These are phyloP conservation scores for Cladosporium sp. DNA, from an alignment of 2,329 filamentous ascomycete genomes.

Conservation along the genomic window DNA sequence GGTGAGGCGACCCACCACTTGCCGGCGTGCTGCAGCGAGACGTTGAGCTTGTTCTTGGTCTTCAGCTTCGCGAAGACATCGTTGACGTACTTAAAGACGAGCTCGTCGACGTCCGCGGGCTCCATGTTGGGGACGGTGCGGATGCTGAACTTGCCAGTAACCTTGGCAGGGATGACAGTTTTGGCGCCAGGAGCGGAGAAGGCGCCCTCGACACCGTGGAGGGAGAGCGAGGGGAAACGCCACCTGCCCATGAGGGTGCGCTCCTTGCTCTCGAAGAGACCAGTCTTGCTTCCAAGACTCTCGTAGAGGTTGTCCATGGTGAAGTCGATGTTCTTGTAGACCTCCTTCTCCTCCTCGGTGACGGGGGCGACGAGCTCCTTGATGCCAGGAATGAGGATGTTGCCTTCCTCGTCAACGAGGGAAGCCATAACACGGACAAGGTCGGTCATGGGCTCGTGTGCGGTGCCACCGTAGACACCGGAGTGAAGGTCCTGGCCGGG, in stretches of 20 bases:
- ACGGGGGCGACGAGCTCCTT: constrained; percentile 87
- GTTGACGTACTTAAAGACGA: constrained; percentile 77
- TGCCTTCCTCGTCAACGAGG: constrained; percentile 83
- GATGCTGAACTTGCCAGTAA: constrained; percentile 97
- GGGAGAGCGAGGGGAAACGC: constrained; percentile 86
- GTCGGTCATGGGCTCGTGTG: constrained; percentile 98
- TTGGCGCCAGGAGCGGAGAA: constrained; percentile 92
- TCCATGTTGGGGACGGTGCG: constrained; percentile 97
- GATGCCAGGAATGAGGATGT: constrained; percentile 90
- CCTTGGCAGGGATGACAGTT: constrained; percentile 97
- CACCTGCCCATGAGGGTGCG: constrained; percentile 90
- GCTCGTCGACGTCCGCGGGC: constrained; percentile 76
- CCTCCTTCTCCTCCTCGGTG: constrained; percentile 73
- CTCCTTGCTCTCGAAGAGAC: constrained; percentile 84
- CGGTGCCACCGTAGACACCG: constrained; percentile 92
- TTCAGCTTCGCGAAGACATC: constrained; percentile 78
- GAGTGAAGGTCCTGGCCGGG: constrained; percentile 92
- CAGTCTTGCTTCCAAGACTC: constrained; percentile 81
- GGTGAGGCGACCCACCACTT: constrained; percentile 99
- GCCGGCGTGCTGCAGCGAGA: constrained; percentile 77
- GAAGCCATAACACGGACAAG: constrained; percentile 73
- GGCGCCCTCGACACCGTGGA: constrained; percentile 92
- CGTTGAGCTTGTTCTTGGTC: constrained; percentile 86
- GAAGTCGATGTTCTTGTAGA: constrained; percentile 90
- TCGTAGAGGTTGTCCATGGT: constrained; percentile 94